A percentile compares a stretch with the other conserved stretches of the same genome.
Conservation (phyloP, 164 flowering plant genomes). For the Buxus sempervirens region DNA sequence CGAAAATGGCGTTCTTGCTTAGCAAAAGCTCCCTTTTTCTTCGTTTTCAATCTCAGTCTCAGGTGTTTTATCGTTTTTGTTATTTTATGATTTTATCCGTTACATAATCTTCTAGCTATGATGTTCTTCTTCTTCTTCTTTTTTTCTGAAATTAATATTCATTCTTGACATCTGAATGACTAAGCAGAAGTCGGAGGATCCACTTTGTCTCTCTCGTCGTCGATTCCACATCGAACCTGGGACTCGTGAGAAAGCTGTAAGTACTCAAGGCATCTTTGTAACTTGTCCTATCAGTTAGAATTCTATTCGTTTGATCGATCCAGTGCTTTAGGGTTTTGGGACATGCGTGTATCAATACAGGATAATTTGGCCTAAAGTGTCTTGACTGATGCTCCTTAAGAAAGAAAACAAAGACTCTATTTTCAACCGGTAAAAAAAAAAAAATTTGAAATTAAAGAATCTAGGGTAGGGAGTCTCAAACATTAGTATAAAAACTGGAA, state of each 20-base stretch:
- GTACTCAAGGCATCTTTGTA: slow-evolving; percentile 4
- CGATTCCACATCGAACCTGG: slow-evolving; percentile 55
- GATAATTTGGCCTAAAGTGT: no score
- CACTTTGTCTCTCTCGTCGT: slow-evolving; percentile 35
- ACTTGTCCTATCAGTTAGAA: background rate
- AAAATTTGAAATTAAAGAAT: no score
- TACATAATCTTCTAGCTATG: background rate
- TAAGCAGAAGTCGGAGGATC: background rate
- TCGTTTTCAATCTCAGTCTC: slow-evolving; percentile 40
- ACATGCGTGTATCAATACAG: background rate
- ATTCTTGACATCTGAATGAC: background rate
- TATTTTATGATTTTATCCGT: no score
- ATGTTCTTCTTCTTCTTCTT: background rate
- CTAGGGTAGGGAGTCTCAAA: no score
- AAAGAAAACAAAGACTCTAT: no score
- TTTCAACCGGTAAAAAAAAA: no score
- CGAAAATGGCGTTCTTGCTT: slow-evolving; percentile 50
- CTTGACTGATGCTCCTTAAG: no score
- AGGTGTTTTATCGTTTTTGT: slow-evolving; percentile 31
- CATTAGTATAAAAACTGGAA: no score
- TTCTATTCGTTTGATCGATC: background rate
- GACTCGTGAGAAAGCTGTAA: slow-evolving; percentile 75
- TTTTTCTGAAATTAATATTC: background rate
- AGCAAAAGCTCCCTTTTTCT: slow-evolving; percentile 30
- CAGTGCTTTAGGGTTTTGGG: slow-evolving; percentile 1